Evolutionary conservation across 2,329 filamentous ascomycete genomes (phyloP).

Genomic region (Ophiostoma sp.): DNA sequence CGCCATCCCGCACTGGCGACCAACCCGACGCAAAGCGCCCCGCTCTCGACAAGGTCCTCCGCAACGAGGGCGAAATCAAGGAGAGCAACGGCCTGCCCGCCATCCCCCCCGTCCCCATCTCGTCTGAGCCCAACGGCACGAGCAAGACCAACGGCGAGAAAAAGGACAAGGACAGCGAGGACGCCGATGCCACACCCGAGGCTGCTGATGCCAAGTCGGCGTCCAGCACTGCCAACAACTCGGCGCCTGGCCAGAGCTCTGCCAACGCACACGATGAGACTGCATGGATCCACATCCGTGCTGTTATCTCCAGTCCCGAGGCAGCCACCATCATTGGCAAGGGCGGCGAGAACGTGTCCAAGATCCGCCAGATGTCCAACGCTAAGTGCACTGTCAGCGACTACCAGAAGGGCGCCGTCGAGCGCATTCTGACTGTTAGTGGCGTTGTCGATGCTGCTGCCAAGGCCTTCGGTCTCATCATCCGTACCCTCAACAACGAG

Average conservation of each 20-base stretch:
- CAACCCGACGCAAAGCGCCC: constrained; percentile 96
- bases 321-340: constrained; percentile 98
- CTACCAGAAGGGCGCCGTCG: constrained; percentile 92
- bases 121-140: constrained; percentile 43
- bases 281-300: constrained; percentile 92
- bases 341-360: constrained; percentile 95
- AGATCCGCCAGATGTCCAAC: constrained; percentile 89
- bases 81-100: constrained; percentile 34
- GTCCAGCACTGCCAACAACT: constrained; percentile 39
- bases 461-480: constrained; percentile 97
- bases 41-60: constrained; percentile 85
- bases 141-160: constrained; percentile 47
- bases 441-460: constrained; percentile 93
- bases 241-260: constrained; percentile 41
- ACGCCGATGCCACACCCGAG: constrained; percentile 65
- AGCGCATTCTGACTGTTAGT: constrained; percentile 95
- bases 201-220: constrained; percentile 48
- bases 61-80: constrained; percentile 56
- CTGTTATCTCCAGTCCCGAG: constrained; percentile 94
- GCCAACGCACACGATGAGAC: constrained; percentile 75
- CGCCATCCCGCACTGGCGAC: constrained; percentile 82
- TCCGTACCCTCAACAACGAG: constrained; percentile 96
- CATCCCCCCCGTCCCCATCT: constrained; percentile 31
- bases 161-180: constrained; percentile 51
- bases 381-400: constrained; percentile 99